Conservation (phyloP, 768 basidiomycete species). For the Hypsizygus marmoreus region DNA sequence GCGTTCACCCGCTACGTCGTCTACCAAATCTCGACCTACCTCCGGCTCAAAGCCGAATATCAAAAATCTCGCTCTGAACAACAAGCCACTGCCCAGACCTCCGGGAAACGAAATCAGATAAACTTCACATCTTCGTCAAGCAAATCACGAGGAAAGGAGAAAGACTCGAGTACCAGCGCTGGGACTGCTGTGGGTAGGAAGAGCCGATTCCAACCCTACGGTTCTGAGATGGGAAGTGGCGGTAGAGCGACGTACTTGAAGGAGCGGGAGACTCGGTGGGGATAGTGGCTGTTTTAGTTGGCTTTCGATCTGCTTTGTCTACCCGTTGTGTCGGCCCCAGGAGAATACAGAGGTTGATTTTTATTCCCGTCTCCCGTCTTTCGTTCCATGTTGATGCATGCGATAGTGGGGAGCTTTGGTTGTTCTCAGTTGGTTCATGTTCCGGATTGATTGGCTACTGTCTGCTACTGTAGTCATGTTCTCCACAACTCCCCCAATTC, state of each 20-base stretch:
- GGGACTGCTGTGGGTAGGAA: constrained; percentile 22
- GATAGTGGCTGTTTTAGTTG: background rate
- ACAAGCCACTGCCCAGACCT: constrained; percentile 48
- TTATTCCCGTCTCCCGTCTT: too few relatives aligned
- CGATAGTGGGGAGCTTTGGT: too few relatives aligned
- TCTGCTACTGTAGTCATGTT: too few relatives aligned
- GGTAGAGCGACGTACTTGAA: too few relatives aligned
- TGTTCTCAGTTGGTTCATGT: too few relatives aligned
- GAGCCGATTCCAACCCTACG: constrained; percentile 33
- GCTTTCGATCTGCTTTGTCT: too few relatives aligned
- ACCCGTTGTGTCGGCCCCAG: too few relatives aligned
- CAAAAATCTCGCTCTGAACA: constrained; percentile 70
- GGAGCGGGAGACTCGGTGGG: constrained; percentile 7
- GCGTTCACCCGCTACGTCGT: constrained; percentile 21
- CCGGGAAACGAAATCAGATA: constrained; percentile 62
- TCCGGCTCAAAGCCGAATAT: constrained; percentile 50
- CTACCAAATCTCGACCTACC: constrained; percentile 11
- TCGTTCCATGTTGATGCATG: too few relatives aligned
- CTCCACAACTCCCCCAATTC: too few relatives aligned
- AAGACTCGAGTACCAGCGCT: constrained; percentile 2
- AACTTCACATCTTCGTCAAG: constrained; percentile 47
- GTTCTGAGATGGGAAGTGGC: constrained; percentile 1
- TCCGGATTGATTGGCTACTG: too few relatives aligned
- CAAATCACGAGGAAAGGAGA: constrained; percentile 15
- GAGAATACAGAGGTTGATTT: too few relatives aligned